phyloP scores from a whole-genome alignment of 2,329 filamentous ascomycete genomes.

The Pezicula neosporulosa region DNA sequence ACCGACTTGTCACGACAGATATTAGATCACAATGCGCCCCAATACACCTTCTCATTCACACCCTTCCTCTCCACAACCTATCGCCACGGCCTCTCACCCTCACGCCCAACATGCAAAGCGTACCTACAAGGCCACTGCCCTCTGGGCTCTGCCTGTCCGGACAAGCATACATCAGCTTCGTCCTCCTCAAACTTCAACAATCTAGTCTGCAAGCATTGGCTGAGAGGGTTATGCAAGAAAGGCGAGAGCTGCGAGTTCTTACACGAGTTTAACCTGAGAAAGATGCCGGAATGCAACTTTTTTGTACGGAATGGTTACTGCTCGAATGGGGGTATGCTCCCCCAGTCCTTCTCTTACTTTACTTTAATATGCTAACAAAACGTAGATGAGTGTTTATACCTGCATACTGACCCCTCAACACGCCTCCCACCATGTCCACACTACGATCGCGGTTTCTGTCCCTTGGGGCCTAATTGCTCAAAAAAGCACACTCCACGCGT shows the following conservation, averaged over 20 bases:
- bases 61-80: constrained; percentile 82
- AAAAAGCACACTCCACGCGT: constrained; percentile 84
- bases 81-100: constrained; percentile 76
- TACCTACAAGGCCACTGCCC: constrained; percentile 86
- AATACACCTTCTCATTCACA: constrained; percentile 77
- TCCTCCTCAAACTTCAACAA: constrained; percentile 60
- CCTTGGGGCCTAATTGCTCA: constrained; percentile 79
- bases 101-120: constrained; percentile 79
- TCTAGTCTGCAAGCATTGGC: constrained; percentile 98
- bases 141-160: constrained; percentile 76
- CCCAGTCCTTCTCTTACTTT: background rate
- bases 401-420: constrained; percentile 81
- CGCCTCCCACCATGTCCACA: constrained; percentile 80
- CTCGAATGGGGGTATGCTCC: constrained; percentile 64
- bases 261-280: constrained; percentile 96
- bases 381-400: constrained; percentile 84
- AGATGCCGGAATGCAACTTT: constrained; percentile 98
- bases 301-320: constrained; percentile 93
- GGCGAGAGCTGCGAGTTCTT: constrained; percentile 95
- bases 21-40: constrained; percentile 51
- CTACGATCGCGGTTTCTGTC: constrained; percentile 94
- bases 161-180: constrained; percentile 62
- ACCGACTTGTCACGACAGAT: constrained; percentile 36
- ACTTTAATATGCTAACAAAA: background rate
- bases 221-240: constrained; percentile 96